A percentile compares a stretch with the other conserved stretches of the same genome.
Evolutionary conservation across 352 stramenopile species (phyloP).

Genomic region (Phytophthora idaei): DNA sequence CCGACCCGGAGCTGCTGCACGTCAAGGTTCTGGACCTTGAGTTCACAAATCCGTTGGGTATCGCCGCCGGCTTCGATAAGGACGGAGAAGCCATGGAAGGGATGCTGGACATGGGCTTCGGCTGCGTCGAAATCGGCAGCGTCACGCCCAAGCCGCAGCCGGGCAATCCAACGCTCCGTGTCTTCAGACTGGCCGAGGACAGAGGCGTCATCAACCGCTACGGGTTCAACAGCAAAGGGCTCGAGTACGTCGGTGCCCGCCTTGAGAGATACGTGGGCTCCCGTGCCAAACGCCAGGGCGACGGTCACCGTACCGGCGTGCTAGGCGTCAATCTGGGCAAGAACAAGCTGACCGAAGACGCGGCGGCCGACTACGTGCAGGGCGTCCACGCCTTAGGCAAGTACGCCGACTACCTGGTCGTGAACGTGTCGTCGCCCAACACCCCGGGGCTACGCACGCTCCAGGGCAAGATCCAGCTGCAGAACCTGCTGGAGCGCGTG

Average conservation of each 20-base stretch:
- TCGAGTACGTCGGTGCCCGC: slow-evolving; percentile 76
- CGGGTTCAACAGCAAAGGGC: slow-evolving; percentile 97
- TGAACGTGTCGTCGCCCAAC: slow-evolving; percentile 98
- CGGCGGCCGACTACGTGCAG: slow-evolving; percentile 88
- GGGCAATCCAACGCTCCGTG: slow-evolving; percentile 96
- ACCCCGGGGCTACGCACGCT: slow-evolving; percentile 89
- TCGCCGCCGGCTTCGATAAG: slow-evolving; percentile 99
- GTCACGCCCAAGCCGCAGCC: slow-evolving; percentile 94
- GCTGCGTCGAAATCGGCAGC: slow-evolving; percentile 95
- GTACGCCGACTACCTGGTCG: slow-evolving; percentile 97
- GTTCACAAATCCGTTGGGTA: slow-evolving; percentile 94
- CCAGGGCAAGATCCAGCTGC: slow-evolving; percentile 84
- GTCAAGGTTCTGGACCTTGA: slow-evolving; percentile 65
- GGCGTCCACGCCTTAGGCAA: slow-evolving; percentile 92
- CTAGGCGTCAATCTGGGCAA: slow-evolving; percentile 98
- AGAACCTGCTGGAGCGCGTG: slow-evolving; percentile 75
- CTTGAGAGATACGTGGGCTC: slow-evolving; percentile 65
- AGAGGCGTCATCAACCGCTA: slow-evolving; percentile 97
- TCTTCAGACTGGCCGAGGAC: slow-evolving; percentile 96
- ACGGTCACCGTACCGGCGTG: slow-evolving; percentile 72
- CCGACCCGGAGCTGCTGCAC: slow-evolving; percentile 59
- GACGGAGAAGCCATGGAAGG: slow-evolving; percentile 93
- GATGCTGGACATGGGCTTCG: slow-evolving; percentile 95
- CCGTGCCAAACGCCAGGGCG: slow-evolving; percentile 33
- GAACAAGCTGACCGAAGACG: slow-evolving; percentile 94